A percentile compares a stretch with the other conserved stretches of the same genome.
Conservation (phyloP, 2,329 filamentous ascomycete genomes). For the Torrubiella hemipterigena region DNA sequence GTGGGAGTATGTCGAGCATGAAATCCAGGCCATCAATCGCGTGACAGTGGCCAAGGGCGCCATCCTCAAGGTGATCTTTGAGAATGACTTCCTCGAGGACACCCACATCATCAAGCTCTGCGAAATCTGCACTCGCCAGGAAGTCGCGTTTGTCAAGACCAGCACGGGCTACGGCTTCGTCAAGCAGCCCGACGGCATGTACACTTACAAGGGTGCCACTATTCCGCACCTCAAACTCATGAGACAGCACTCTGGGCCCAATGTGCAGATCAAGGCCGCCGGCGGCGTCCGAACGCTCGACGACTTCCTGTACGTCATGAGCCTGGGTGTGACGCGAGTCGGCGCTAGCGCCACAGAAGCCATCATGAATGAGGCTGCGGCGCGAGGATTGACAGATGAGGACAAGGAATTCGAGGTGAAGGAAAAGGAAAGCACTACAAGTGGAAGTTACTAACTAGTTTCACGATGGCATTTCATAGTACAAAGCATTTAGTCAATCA, state of each 20-base stretch:
- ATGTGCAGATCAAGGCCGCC: slow-evolving; percentile 43
- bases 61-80: slow-evolving; percentile 49
- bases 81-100: slow-evolving; percentile 43
- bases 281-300: slow-evolving; percentile 45
- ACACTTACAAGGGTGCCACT: slow-evolving; percentile 42
- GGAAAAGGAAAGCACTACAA: no score
- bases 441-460: no score
- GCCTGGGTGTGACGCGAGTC: slow-evolving; percentile 40
- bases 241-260: slow-evolving; percentile 27
- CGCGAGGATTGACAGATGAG: slow-evolving; percentile 29
- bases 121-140: slow-evolving; percentile 36
- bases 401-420: slow-evolving; percentile 9
- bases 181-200: slow-evolving; percentile 37
- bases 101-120: slow-evolving; percentile 40
- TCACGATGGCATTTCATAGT: neutral
- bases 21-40: slow-evolving; percentile 38
- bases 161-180: slow-evolving; percentile 50
- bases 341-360: slow-evolving; percentile 41
- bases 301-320: slow-evolving; percentile 41
- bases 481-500: neutral
- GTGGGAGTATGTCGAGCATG: slow-evolving; percentile 42
- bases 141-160: slow-evolving; percentile 48
- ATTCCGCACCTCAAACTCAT: slow-evolving; percentile 40
- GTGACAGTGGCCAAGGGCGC: slow-evolving; percentile 30
- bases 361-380: slow-evolving; percentile 42